Conservation (phyloP, 345 rosid species). For the Salix arbutifolia region DNA sequence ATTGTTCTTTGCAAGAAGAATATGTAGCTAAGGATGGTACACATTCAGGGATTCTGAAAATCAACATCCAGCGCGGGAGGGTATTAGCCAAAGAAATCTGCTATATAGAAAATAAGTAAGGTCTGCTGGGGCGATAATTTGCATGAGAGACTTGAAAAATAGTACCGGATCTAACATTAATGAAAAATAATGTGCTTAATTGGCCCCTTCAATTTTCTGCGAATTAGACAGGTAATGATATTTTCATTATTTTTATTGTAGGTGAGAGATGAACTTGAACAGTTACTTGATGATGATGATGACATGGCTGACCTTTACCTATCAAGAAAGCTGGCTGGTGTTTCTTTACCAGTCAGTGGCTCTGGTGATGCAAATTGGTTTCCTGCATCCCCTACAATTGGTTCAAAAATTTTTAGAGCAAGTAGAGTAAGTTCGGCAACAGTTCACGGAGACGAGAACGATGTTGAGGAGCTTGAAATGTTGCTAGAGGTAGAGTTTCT, state of each 20-base stretch:
- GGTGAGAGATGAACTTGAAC: conserved; percentile 98
- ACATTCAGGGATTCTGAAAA: neutral
- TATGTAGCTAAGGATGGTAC: neutral
- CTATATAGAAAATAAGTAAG: neutral
- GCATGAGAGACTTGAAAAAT: neutral
- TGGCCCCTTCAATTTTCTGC: neutral
- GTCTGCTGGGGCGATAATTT: neutral
- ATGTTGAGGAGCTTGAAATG: conserved; percentile 99
- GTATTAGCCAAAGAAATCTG: neutral
- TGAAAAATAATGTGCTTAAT: neutral
- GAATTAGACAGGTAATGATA: neutral
- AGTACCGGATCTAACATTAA: neutral
- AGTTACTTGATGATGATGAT: conserved; percentile 91
- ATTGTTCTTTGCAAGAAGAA: neutral
- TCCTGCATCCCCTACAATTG: conserved; percentile 79
- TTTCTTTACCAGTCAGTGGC: conserved; percentile 65
- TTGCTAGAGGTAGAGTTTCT: conserved; percentile 58
- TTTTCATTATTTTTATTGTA: conserved; percentile 23
- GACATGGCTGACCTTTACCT: conserved; percentile 97
- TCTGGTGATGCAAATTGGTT: conserved; percentile 72
- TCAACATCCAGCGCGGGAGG: neutral
- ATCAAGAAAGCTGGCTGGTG: conserved; percentile 73
- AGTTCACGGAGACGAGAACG: conserved; percentile 81
- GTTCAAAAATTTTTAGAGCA: conserved; percentile 90
- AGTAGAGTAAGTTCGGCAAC: conserved; percentile 84